Evolutionary conservation across 164 flowering plant species (phyloP).

Genomic region (Vitis cinerea): DNA sequence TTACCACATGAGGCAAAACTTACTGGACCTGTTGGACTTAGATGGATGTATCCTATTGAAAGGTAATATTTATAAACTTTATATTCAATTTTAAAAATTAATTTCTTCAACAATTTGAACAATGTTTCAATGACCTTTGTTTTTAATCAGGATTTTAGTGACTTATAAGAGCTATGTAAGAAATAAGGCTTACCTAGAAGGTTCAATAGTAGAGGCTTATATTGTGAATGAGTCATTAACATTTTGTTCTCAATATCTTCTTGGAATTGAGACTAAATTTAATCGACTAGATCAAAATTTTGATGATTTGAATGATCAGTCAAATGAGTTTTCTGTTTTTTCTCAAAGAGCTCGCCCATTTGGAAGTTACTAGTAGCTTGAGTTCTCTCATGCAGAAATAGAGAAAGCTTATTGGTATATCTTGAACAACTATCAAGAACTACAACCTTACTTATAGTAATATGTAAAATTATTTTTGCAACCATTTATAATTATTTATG

Average conservation of each 20-base stretch:
- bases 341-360: neutral
- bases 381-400: neutral
- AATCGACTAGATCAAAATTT: neutral
- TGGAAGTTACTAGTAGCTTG: neutral
- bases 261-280: neutral
- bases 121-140: no score
- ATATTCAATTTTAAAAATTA: neutral
- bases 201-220: slow-evolving; percentile 2
- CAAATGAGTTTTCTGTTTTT: neutral
- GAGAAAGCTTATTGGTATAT: neutral
- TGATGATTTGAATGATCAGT: neutral
- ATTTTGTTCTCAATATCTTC: neutral
- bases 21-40: neutral
- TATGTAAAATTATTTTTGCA: accelerated
- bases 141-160: no score
- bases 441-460: neutral
- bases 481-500: no score
- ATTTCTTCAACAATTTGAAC: neutral
- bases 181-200: neutral
- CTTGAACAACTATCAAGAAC: neutral
- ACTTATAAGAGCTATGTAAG: neutral
- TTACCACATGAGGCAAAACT: neutral
- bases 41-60: slow-evolving; percentile 3
- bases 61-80: neutral
- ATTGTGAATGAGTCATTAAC: slow-evolving; percentile 1